phyloP scores from a whole-genome alignment of 768 basidiomycete species.

The Hydnomerulius pinastri region DNA sequence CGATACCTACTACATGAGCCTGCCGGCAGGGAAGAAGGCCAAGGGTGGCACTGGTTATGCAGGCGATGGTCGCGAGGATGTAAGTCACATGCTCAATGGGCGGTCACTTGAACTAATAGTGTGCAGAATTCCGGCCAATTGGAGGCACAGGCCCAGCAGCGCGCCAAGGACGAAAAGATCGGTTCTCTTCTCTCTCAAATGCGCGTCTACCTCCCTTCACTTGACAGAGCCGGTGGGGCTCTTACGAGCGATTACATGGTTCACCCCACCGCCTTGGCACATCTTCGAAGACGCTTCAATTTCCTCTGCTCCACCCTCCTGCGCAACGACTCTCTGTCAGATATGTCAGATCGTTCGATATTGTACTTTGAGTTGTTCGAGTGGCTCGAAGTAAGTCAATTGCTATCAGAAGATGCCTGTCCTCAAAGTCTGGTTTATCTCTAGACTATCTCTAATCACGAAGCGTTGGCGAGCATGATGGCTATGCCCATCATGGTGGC shows the following conservation, averaged over 20 bases:
- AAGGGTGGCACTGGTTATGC: constrained; percentile 89
- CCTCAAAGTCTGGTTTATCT: constrained; percentile 6
- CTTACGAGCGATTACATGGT: constrained; percentile 87
- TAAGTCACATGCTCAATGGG: constrained; percentile 40
- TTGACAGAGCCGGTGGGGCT: constrained; percentile 73
- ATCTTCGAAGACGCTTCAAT: constrained; percentile 89
- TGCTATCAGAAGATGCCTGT: background rate
- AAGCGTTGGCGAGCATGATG: constrained; percentile 93
- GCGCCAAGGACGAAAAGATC: constrained; percentile 71
- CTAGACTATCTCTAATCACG: constrained; percentile 91
- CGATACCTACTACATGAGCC: constrained; percentile 43
- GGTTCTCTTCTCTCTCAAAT: constrained; percentile 68
- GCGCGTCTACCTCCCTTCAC: constrained; percentile 81
- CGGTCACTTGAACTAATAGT: constrained; percentile 7
- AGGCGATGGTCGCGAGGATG: constrained; percentile 82
- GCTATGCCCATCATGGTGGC: constrained; percentile 96
- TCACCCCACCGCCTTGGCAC: constrained; percentile 90
- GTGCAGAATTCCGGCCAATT: constrained; percentile 75
- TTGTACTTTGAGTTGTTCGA: constrained; percentile 89
- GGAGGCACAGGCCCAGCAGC: constrained; percentile 75
- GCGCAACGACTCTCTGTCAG: constrained; percentile 88
- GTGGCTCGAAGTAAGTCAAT: constrained; percentile 80
- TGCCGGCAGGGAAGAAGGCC: constrained; percentile 57
- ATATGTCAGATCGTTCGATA: constrained; percentile 87
- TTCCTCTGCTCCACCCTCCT: constrained; percentile 83